These are phyloP conservation scores for Fusarium brachygibbosum DNA, from an alignment of 2,329 filamentous ascomycete species.

Conservation along the genomic window DNA sequence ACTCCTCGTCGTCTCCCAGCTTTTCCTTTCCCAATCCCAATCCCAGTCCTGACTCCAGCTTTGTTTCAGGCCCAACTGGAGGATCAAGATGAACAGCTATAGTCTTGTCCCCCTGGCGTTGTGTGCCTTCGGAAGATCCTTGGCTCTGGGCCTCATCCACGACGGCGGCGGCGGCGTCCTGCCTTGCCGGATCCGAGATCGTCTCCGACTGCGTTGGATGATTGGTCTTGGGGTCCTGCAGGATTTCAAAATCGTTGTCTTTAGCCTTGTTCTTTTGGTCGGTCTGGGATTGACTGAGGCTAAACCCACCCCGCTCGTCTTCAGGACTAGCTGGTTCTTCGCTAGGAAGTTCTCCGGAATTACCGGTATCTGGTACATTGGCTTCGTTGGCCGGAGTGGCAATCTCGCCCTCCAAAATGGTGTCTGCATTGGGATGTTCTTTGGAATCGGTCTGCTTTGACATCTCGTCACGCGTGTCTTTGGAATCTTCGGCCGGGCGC, in stretches of 20 bases:
- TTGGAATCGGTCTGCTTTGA: constrained; percentile 34
- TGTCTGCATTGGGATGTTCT: constrained; percentile 20
- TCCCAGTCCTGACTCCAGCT: constrained; percentile 37
- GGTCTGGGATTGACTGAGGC: constrained; percentile 50
- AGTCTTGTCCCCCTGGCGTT: constrained; percentile 38
- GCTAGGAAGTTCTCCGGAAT: constrained; percentile 41
- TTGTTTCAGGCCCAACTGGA: constrained; percentile 36
- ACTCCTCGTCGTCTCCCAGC: constrained; percentile 41
- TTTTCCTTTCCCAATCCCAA: constrained; percentile 39
- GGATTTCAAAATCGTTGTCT: constrained; percentile 48
- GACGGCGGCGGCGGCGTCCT: constrained; percentile 45
- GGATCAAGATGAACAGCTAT: constrained; percentile 33
- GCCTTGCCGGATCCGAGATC: constrained; percentile 47
- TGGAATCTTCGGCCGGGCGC: constrained; percentile 16
- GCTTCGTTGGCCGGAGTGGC: constrained; percentile 21
- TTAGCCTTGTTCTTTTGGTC: constrained; percentile 55
- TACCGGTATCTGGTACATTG: constrained; percentile 37
- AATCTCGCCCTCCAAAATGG: constrained; percentile 18
- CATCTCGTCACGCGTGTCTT: constrained; percentile 32
- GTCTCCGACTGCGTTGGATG: constrained; percentile 43
- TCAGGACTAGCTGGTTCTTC: constrained; percentile 48
- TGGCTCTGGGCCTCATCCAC: constrained; percentile 43
- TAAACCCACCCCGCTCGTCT: constrained; percentile 51
- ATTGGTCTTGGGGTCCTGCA: constrained; percentile 49
- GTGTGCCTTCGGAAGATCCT: constrained; percentile 34